A percentile compares a stretch with the other conserved stretches of the same genome.
These are phyloP conservation scores for Crithidia thermophila DNA, from an alignment of 208 protist genomes.

Conservation along the genomic window DNA sequence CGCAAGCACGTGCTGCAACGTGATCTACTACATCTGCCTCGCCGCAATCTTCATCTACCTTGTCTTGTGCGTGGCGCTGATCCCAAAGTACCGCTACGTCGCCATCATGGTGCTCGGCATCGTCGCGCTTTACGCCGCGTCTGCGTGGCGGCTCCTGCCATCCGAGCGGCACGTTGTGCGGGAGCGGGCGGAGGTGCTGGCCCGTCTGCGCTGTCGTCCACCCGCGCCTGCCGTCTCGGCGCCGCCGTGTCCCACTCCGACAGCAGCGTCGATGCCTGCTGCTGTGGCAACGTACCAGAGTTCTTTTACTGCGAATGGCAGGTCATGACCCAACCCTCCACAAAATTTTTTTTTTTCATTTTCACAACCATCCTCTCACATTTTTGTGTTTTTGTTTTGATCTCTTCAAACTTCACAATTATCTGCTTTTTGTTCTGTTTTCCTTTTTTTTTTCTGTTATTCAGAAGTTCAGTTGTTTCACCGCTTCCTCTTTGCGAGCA, in stretches of 20 bases:
- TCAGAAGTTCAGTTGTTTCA: background rate
- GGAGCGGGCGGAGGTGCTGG: conserved; percentile 20
- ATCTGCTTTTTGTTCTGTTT: background rate
- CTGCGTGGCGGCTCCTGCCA: conserved; percentile 29
- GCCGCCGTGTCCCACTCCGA: background rate
- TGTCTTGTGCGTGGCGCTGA: conserved; percentile 13
- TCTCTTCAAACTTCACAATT: background rate
- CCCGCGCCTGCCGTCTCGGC: background rate
- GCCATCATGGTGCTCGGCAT: conserved; percentile 20
- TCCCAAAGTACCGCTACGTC: conserved; percentile 30
- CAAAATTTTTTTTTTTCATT: background rate
- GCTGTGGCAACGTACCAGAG: background rate
- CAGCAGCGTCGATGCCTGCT: background rate
- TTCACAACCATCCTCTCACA: background rate
- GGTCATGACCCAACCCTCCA: no score
- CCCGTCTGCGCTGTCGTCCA: conserved; percentile 6
- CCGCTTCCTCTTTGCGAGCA: background rate
- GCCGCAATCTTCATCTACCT: conserved; percentile 24
- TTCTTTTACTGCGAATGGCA: no score
- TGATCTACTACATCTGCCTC: conserved; percentile 22
- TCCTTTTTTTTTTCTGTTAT: background rate
- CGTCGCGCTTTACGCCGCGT: conserved; percentile 14
- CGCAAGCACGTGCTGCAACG: conserved; percentile 12
- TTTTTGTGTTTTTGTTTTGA: background rate
- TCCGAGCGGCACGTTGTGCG: conserved; percentile 24